A percentile compares a stretch with the other conserved stretches of the same genome.
phyloP scores from a whole-genome alignment of 2,329 filamentous ascomycete genomes.

The Sporothrix globosa region DNA sequence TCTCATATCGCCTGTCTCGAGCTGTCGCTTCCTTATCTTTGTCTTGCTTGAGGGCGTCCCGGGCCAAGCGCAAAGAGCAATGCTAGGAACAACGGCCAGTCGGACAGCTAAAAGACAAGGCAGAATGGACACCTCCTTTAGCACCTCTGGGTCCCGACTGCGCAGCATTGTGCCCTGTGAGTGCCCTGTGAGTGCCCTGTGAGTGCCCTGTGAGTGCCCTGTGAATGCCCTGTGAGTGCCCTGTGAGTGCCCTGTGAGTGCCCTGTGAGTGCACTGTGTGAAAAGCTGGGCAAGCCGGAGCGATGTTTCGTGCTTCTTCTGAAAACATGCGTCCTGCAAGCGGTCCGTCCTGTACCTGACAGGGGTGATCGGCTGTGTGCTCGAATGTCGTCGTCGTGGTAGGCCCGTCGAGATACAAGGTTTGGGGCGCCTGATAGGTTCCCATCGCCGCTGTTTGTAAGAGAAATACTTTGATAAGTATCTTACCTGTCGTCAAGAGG shows the following conservation, averaged over 20 bases:
- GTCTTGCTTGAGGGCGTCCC: not conserved
- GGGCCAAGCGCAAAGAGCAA: constrained; percentile 18
- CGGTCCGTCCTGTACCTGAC: constrained; percentile 8
- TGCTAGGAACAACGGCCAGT: not conserved
- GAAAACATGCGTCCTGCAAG: not conserved
- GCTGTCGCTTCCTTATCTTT: constrained; percentile 7
- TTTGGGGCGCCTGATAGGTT: constrained; percentile 18
- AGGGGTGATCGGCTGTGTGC: constrained; percentile 6
- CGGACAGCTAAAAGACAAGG: not conserved
- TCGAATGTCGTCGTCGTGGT: not conserved
- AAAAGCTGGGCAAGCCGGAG: not conserved
- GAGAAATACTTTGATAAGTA: constrained; percentile 1
- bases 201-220: too few relatives aligned
- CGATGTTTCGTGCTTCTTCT: not conserved
- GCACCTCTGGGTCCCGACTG: not conserved
- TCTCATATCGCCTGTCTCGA: constrained; percentile 7
- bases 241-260: too few relatives aligned
- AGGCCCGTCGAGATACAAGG: constrained; percentile 7
- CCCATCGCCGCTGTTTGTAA: constrained; percentile 1
- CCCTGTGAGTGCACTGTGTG: not conserved
- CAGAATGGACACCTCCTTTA: not conserved
- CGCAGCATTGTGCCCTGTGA: not conserved
- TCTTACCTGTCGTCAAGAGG: too few relatives aligned
- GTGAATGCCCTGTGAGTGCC: too few relatives aligned
- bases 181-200: too few relatives aligned